These are phyloP conservation scores for Tetracladium setigerum DNA, from an alignment of 495 filamentous ascomycete genomes.

Conservation along the genomic window DNA sequence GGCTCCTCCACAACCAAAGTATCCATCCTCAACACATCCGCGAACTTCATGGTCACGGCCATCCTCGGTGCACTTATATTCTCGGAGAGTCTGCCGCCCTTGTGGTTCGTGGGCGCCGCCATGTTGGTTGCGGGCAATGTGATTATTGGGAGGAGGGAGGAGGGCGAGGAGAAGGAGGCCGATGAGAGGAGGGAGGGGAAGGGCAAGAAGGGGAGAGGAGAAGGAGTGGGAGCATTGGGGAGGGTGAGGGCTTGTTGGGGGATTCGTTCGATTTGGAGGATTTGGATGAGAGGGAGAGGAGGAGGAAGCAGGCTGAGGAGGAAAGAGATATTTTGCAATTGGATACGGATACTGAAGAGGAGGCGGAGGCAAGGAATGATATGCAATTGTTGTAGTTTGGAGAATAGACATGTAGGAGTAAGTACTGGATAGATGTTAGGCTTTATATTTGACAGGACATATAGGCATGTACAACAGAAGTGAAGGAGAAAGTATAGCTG, in stretches of 20 bases:
- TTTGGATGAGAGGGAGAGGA: not conserved
- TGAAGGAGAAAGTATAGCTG: too few relatives aligned
- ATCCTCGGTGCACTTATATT: conserved; percentile 74
- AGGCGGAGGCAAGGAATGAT: not conserved
- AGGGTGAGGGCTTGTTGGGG: conserved; percentile 1
- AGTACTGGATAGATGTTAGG: too few relatives aligned
- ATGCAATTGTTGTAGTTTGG: too few relatives aligned
- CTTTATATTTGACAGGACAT: too few relatives aligned
- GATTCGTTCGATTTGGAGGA: not conserved
- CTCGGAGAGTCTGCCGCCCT: conserved; percentile 57
- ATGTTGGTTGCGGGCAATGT: conserved; percentile 87
- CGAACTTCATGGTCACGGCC: conserved; percentile 90
- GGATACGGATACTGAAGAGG: conserved; percentile 4
- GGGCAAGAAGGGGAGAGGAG: not conserved
- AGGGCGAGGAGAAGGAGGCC: conserved; percentile 23
- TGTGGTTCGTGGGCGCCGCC: conserved; percentile 86
- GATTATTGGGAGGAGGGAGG: conserved; percentile 77
- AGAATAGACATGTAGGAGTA: too few relatives aligned
- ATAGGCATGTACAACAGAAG: too few relatives aligned
- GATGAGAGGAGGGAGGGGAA: not conserved
- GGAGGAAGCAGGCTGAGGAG: not conserved
- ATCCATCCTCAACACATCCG: conserved; percentile 83
- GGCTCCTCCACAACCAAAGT: conserved; percentile 84
- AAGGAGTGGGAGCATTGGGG: conserved; percentile 5
- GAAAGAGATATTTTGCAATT: conserved; percentile 18